Evolutionary conservation across 2,329 filamentous ascomycete species (phyloP).

Genomic region (Sporothrix variecibatus): DNA sequence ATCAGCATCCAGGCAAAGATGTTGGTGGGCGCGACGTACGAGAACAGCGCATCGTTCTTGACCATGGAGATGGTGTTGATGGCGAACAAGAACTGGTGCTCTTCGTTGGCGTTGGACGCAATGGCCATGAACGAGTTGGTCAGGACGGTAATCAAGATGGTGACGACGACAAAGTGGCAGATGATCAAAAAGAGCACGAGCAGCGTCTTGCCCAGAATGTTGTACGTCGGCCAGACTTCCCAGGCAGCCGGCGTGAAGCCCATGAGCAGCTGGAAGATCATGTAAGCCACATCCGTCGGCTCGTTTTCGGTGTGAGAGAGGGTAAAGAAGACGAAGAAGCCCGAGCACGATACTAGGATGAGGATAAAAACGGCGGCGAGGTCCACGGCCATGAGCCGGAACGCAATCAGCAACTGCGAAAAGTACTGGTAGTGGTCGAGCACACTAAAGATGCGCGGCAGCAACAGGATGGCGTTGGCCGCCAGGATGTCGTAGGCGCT

Average conservation of each 20-base stretch:
- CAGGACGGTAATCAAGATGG: slow-evolving; percentile 91
- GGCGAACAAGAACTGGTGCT: slow-evolving; percentile 90
- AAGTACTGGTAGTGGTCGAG: slow-evolving; percentile 96
- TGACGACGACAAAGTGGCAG: slow-evolving; percentile 92
- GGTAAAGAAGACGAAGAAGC: slow-evolving; percentile 94
- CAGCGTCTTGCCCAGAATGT: slow-evolving; percentile 72
- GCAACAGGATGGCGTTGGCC: slow-evolving; percentile 83
- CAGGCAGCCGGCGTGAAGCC: slow-evolving; percentile 94
- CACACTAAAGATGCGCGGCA: slow-evolving; percentile 88
- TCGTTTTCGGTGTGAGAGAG: slow-evolving; percentile 73
- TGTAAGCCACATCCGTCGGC: slow-evolving; percentile 77
- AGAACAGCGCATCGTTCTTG: slow-evolving; percentile 95
- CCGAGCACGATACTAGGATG: slow-evolving; percentile 84
- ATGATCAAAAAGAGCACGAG: slow-evolving; percentile 86
- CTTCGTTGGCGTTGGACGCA: slow-evolving; percentile 88
- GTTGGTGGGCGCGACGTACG: slow-evolving; percentile 88
- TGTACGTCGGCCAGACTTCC: slow-evolving; percentile 80
- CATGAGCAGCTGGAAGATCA: slow-evolving; percentile 92
- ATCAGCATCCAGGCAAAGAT: slow-evolving; percentile 88
- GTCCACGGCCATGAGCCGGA: slow-evolving; percentile 91
- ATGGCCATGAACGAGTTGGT: slow-evolving; percentile 97
- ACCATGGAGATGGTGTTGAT: slow-evolving; percentile 98
- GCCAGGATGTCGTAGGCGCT: slow-evolving; percentile 94
- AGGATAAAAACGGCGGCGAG: slow-evolving; percentile 81
- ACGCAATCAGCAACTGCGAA: slow-evolving; percentile 89